Base-by-base conservation (phyloP, 2,329 filamentous ascomycete genomes). In the Colletotrichum sp. region DNA sequence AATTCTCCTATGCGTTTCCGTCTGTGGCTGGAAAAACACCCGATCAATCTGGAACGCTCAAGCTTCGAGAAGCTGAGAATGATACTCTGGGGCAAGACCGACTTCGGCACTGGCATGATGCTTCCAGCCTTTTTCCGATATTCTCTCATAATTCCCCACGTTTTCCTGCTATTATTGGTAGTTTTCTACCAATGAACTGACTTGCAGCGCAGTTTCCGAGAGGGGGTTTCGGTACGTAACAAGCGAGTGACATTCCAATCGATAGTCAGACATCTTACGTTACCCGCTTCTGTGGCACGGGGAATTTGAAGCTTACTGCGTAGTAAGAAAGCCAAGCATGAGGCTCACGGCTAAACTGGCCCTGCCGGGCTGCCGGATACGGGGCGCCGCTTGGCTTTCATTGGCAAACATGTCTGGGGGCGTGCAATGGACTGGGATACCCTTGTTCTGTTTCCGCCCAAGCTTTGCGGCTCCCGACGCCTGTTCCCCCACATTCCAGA, bases 401-500 rank as follows among this genome's bases (percentile, higher is more conserved):
- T 13, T 27, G 21, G 21, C 34, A 16, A 55, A 21, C n/a, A 31
- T 31, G 58, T 47, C 21, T 27, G 11, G 57, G 34, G 63, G n/a
- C 13, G n/a, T 6, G 29, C 38, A n/a, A 33, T 12, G 21, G 9
- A n/a, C 69, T 6, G 38, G 63, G 55, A 51, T 62, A 67, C 29
- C 69, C 69, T 21, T 63, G 64, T 13, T n/a, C 7, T 24, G 16
- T 12, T 38, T 61, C 36, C 31, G 13, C 24, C 64, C 55, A 72
- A 62, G 69, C 69, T 72, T 68, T 72, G 69, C 63, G 64, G 64
- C 64, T 68, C 64, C 38, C 69, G 43, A 68, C 63, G 31, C 31
- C 27, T 62, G 33, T 51, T 63, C 69, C 64, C 69, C 69, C 69
- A 68, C 43, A 72, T 67, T 72, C 63, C 57, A 62, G 69, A 57